Percentiles rank a stretch among this genome's conserved stretches.
These are phyloP conservation scores for Paecilomyces sp. DNA, from an alignment of 2,329 filamentous ascomycete species.

Conservation along the genomic window DNA sequence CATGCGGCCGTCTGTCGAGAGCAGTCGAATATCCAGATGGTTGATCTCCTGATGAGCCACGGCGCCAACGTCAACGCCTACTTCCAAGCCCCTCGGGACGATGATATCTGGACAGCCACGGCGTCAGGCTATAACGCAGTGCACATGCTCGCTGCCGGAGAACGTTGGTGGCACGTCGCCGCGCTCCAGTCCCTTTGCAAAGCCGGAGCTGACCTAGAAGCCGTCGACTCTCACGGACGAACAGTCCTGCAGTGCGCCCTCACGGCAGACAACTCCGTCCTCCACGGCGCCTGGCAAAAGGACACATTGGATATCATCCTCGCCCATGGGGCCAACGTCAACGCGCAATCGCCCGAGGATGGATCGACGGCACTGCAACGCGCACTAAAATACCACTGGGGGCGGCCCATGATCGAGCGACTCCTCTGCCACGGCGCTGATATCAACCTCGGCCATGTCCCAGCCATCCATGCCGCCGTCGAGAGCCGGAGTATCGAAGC, in stretches of 20 bases:
- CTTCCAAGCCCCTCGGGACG: not conserved
- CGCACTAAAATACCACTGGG: constrained; percentile 4
- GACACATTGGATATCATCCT: constrained; percentile 8
- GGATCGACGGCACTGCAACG: constrained; percentile 9
- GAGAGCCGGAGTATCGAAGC: not conserved
- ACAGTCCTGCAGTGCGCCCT: constrained; percentile 7
- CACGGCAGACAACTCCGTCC: not conserved
- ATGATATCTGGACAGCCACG: not conserved
- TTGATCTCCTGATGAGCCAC: constrained; percentile 12
- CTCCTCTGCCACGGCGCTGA: constrained; percentile 8
- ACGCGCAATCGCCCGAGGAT: constrained; percentile 7
- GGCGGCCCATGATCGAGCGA: constrained; percentile 5
- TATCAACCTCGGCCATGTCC: constrained; percentile 5
- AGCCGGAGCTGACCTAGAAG: constrained; percentile 11
- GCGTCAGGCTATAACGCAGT: constrained; percentile 10
- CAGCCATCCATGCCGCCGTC: constrained; percentile 1
- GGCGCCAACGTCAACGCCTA: constrained; percentile 10
- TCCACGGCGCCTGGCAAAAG: constrained; percentile 6
- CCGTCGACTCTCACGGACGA: constrained; percentile 4
- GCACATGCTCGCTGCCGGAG: constrained; percentile 11
- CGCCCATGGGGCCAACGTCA: constrained; percentile 11
- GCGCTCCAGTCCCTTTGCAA: constrained; percentile 11
- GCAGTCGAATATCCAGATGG: constrained; percentile 11
- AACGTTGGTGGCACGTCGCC: constrained; percentile 12
- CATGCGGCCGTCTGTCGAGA: constrained; percentile 7